Conservation (phyloP, 768 basidiomycete species). For the Pholiota molesta region DNA sequence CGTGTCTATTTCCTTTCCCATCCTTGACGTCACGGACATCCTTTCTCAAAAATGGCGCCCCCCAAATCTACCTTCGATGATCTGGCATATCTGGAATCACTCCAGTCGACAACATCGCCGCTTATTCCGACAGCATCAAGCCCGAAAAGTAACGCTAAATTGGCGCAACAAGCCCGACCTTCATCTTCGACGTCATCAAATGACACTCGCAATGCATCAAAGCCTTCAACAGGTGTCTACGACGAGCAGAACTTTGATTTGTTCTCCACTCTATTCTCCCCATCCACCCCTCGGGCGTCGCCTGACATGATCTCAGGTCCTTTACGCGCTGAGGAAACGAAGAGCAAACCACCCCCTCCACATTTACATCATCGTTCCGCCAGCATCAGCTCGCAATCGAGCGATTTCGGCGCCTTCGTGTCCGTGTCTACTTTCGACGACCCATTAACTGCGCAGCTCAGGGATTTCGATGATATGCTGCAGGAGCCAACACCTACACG, state of each 20-base stretch:
- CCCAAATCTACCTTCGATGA: background rate
- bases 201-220: background rate
- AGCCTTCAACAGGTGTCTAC: background rate
- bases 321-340: constrained; percentile 4
- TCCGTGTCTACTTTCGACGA: constrained; percentile 57
- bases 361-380: constrained; percentile 18
- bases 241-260: background rate
- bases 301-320: constrained; percentile 23
- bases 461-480: constrained; percentile 11
- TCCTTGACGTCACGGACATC: background rate
- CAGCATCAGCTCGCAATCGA: constrained; percentile 38
- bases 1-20: background rate
- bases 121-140: background rate
- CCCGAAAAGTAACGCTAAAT: background rate
- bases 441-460: constrained; percentile 38
- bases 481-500: constrained; percentile 8
- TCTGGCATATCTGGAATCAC: background rate
- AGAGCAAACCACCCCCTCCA: background rate
- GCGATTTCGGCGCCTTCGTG: constrained; percentile 65
- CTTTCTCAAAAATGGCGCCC: background rate
- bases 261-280: constrained; percentile 32
- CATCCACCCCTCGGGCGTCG: constrained; percentile 39
- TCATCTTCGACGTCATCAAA: background rate
- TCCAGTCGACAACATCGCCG: background rate
- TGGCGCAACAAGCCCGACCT: background rate